Conservation (phyloP, 2,329 filamentous ascomycete genomes). For the Apiospora malaysiana region DNA sequence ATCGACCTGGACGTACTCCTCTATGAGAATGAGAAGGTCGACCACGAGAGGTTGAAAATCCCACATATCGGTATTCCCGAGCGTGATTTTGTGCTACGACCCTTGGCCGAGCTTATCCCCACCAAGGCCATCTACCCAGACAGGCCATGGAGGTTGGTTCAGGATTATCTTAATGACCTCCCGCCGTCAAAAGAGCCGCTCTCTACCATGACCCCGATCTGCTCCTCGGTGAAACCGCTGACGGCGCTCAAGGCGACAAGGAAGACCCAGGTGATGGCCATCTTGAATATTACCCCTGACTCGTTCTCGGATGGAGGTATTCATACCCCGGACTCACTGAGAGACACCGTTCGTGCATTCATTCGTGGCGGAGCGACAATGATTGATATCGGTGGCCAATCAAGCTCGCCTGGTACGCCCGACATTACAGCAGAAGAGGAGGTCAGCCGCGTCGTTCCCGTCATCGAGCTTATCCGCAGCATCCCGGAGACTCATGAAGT, state of each 20-base stretch:
- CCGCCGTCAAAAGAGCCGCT: constrained; percentile 54
- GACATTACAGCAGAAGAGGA: constrained; percentile 78
- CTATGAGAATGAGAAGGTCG: constrained; percentile 71
- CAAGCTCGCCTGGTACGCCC: constrained; percentile 77
- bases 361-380: constrained; percentile 77
- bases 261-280: constrained; percentile 85
- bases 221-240: constrained; percentile 56
- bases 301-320: constrained; percentile 92
- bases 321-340: constrained; percentile 61
- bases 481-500: constrained; percentile 66
- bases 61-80: constrained; percentile 88
- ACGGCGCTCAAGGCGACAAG: constrained; percentile 63
- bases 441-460: constrained; percentile 76
- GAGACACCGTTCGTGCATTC: constrained; percentile 64
- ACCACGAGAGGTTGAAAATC: constrained; percentile 76
- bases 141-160: constrained; percentile 65
- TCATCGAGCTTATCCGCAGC: constrained; percentile 74
- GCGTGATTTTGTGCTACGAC: constrained; percentile 90
- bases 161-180: constrained; percentile 67
- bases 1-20: constrained; percentile 94
- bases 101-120: constrained; percentile 76
- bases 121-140: constrained; percentile 56
- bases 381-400: constrained; percentile 92
- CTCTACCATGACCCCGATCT: constrained; percentile 65
- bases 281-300: constrained; percentile 93